Base-by-base conservation (phyloP, 495 filamentous ascomycete genomes). In the Daldinia caldariorum region DNA sequence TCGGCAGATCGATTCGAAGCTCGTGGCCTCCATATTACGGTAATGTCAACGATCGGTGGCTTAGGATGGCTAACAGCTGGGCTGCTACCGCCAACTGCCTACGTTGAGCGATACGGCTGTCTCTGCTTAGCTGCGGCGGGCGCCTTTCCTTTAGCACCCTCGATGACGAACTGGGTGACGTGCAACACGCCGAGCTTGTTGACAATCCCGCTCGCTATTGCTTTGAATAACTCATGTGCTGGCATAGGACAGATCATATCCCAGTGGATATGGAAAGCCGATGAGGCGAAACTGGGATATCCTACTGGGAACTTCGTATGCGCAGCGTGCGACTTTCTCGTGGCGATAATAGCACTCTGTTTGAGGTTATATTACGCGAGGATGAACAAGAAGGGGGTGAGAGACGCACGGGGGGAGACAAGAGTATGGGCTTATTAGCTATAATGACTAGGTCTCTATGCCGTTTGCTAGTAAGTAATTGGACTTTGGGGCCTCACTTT, bases 231-330 rank as follows among this genome's bases (percentile, higher is more conserved):
- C 20, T 64, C 68, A 9, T 66, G 64, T 13, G 68, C 68, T 6
- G 72, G 72, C 0, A 61, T 71, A 22, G 72, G 68, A 0, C 68
- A 71, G 57, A 69, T 74, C 5, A 74, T 74, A 13, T 41, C 59
- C 0, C 66, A 69, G 10, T 87, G 84, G 84, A 86, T 87, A 57
- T 87, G 85, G 70, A 85, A 84, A 57, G 70, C 76, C 6, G 70
- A 80, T 53, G 84, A 87, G 58, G 81, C 77, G 34, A 75, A 76
- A 32, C 73, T 49, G 9, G 84, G 84, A 0, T 87, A 85, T 71
- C 84, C 84, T 1, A 87, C 85, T 0, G 85, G 84, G 0, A 83
- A 86, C 37, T 85, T 83, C 79, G 82, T 82, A 18, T 85, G 85
- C 74, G 83, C 83, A 1, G 83, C 78, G n/a, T 68, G 67, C 39